Conservation (phyloP, 2,329 filamentous ascomycete genomes). For the Aspergillus fumigatiaffinis region DNA sequence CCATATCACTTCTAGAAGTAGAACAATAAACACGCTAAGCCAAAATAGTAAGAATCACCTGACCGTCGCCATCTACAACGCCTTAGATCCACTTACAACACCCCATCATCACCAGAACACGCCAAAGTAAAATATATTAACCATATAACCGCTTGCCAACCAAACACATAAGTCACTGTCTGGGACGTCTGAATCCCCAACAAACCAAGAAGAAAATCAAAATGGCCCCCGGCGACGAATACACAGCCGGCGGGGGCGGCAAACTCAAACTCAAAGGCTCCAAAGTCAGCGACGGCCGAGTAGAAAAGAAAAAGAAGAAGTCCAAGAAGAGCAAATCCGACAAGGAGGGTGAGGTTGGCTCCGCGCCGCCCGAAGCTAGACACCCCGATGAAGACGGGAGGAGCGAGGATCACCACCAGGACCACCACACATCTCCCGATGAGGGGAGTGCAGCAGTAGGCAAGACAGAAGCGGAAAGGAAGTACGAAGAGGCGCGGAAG, state of each 20-base stretch:
- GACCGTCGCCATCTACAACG: background rate
- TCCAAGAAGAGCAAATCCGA: constrained; percentile 29
- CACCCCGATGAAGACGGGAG: constrained; percentile 17
- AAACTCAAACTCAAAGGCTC: constrained; percentile 82
- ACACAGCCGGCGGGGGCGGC: constrained; percentile 63
- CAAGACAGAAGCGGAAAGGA: constrained; percentile 82
- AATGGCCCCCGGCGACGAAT: constrained; percentile 55
- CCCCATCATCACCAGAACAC: constrained; percentile 6
- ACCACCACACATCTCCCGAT: constrained; percentile 16
- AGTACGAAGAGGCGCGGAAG: constrained; percentile 73
- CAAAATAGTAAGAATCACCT: background rate
- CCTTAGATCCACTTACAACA: background rate
- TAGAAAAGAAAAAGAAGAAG: constrained; percentile 50
- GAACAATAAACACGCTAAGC: background rate
- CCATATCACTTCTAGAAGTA: background rate
- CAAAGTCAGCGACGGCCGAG: constrained; percentile 52
- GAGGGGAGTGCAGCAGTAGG: constrained; percentile 32
- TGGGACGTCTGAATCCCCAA: background rate
- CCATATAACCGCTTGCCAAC: background rate
- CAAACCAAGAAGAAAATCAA: background rate
- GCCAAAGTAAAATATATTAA: background rate
- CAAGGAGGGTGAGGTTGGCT: constrained; percentile 10
- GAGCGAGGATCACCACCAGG: constrained; percentile 18
- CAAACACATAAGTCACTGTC: background rate
- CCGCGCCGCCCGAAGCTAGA: constrained; percentile 13